Percentiles rank a stretch among this genome's conserved stretches.
Evolutionary conservation across 2,329 filamentous ascomycete genomes (phyloP).

Genomic region (Leptographium radiaticola): DNA sequence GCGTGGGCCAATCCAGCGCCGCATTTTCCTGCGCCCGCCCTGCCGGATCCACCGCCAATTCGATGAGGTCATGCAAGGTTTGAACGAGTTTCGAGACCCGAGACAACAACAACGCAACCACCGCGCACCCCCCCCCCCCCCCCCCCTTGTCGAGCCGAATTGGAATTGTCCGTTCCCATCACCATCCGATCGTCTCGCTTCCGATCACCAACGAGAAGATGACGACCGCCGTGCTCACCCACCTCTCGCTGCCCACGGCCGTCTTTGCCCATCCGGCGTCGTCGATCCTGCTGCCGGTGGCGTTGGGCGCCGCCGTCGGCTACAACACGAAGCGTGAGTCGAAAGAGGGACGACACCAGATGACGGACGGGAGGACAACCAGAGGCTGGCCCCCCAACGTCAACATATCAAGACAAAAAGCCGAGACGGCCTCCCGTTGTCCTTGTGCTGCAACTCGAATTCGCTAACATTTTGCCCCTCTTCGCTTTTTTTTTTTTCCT

Average conservation of each 20-base stretch:
- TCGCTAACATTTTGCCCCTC: not conserved
- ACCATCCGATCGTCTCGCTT: no score
- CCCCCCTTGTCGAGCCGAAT: no score
- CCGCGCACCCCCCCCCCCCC: no score
- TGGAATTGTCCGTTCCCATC: no score
- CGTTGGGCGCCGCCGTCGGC: conserved; percentile 60
- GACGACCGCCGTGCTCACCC: conserved; percentile 63
- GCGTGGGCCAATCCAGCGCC: not conserved
- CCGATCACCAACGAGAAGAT: conserved; percentile 28
- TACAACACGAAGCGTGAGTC: conserved; percentile 51
- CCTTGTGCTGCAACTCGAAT: no score
- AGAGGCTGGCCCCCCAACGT: no score
- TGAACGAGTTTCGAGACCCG: not conserved
- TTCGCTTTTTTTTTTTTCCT: not conserved
- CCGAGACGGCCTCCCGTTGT: no score
- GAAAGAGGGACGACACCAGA: no score
- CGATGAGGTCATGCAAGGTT: not conserved
- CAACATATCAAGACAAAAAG: not conserved
- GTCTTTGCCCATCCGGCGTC: conserved; percentile 60
- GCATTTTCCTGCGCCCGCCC: not conserved
- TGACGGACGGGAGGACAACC: no score
- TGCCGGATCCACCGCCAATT: not conserved
- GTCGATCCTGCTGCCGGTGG: conserved; percentile 64
- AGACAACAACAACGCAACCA: not conserved
- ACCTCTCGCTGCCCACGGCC: conserved; percentile 57